Evolutionary conservation across 176 grass and related monocot genomes (phyloP).

Genomic region (Hordeum vulgare): MorexV3_pseudomolecules_assembly NC_058519.1:344669077-344669576

Average conservation of each 20-base stretch:
- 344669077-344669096: background rate
- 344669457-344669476: constrained; percentile 3
- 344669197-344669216: background rate
- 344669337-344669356: background rate
- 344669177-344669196: background rate
- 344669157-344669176: constrained; percentile 13
- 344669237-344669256: constrained; percentile 94
- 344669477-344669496: background rate
- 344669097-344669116: background rate
- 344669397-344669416: constrained; percentile 44
- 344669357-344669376: background rate
- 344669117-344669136: background rate
- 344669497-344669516: background rate
- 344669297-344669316: background rate
- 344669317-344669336: constrained; percentile 9
- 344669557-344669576: no score
- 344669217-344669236: constrained; percentile 53
- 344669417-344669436: constrained; percentile 46
- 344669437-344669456: constrained; percentile 24
- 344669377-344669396: constrained; percentile 51
- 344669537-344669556: no score
- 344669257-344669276: constrained; percentile 54
- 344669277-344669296: constrained; percentile 54
- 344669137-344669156: constrained; percentile 16
- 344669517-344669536: no score